Percentiles rank a stretch among this genome's conserved stretches.
Conservation (phyloP, 2,329 filamentous ascomycete species). For the Fusarium sp. region DNA sequence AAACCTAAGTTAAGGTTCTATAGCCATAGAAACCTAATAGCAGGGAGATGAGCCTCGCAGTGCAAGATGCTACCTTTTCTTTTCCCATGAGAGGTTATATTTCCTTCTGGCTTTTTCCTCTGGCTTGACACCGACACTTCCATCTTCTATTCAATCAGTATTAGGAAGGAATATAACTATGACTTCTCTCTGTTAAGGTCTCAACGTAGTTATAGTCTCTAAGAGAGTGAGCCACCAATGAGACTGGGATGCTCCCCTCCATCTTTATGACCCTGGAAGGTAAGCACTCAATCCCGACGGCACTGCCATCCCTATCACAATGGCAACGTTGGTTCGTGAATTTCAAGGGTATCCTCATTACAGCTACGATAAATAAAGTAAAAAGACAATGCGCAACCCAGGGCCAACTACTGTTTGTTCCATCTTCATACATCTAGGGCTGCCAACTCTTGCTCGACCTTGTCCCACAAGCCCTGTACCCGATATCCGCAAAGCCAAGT, state of each 20-base stretch:
- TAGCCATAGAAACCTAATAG: no score
- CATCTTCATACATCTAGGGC: background rate
- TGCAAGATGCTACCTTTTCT: no score
- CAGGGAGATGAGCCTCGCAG: no score
- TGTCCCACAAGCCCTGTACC: conserved; percentile 9
- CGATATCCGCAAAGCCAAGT: conserved; percentile 28
- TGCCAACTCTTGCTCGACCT: conserved; percentile 5
- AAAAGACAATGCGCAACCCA: background rate
- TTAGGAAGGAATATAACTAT: no score
- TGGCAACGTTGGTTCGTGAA: background rate
- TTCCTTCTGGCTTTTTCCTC: no score
- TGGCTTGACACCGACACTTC: no score
- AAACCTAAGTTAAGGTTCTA: background rate
- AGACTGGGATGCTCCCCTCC: no score
- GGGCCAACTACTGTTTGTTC: background rate
- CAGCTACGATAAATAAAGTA: background rate
- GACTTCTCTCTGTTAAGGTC: no score
- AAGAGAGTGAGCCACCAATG: no score
- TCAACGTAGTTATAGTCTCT: no score
- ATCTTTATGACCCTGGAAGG: background rate
- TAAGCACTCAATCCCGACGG: background rate
- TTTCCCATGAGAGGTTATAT: no score
- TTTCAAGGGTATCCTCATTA: background rate
- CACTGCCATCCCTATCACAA: background rate
- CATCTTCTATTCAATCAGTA: no score